Conservation (phyloP, 768 basidiomycete genomes). For the Suillus bovinus region DNA sequence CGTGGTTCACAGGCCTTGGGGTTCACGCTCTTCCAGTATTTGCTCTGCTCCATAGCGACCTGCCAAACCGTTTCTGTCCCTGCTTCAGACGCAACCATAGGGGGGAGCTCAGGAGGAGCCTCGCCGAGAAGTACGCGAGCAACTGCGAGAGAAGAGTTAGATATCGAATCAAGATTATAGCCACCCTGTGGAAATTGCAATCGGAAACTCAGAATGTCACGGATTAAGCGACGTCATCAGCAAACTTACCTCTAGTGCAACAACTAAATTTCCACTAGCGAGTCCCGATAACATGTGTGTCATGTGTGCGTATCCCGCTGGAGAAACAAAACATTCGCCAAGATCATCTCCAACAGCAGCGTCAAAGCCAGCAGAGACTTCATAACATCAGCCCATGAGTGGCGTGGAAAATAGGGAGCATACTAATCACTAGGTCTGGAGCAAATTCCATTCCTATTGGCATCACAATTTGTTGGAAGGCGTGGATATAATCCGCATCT, state of each 20-base stretch:
- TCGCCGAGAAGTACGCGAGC: conserved; percentile 88
- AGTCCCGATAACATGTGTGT: conserved; percentile 93
- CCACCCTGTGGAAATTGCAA: conserved; percentile 65
- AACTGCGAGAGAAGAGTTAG: conserved; percentile 85
- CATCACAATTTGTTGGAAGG: conserved; percentile 95
- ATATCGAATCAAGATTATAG: conserved; percentile 89
- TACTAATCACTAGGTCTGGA: conserved; percentile 95
- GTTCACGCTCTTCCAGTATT: conserved; percentile 88
- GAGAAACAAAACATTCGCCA: conserved; percentile 89
- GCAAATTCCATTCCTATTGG: conserved; percentile 97
- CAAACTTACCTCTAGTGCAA: conserved; percentile 84
- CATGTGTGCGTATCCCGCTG: conserved; percentile 96
- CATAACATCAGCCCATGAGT: neutral
- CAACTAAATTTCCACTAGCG: conserved; percentile 86
- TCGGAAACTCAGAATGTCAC: conserved; percentile 3
- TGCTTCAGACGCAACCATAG: conserved; percentile 72
- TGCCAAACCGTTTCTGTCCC: conserved; percentile 91
- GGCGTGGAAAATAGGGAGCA: conserved; percentile 26
- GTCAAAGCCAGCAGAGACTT: conserved; percentile 98
- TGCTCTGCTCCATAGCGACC: conserved; percentile 84
- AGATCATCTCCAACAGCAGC: conserved; percentile 92
- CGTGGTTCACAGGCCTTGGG: conserved; percentile 81
- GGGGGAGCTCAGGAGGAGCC: conserved; percentile 71
- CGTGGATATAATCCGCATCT: conserved; percentile 95
- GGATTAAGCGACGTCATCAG: neutral